These are phyloP conservation scores for Corylus avellana DNA, from an alignment of 306 rosid species.

Conservation along the genomic window DNA sequence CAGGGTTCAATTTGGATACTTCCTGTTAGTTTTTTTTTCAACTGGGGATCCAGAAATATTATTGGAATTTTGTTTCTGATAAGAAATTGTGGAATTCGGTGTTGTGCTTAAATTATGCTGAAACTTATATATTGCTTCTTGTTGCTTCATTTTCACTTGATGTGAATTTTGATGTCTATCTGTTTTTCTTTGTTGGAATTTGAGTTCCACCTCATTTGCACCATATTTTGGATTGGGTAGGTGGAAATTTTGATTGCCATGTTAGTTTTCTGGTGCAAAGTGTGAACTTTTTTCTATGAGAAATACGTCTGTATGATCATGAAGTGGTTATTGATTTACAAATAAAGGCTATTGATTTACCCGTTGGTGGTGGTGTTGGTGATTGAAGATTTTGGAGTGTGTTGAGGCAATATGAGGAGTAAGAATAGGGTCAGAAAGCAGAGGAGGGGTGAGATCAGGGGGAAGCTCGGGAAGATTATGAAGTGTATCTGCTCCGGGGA, in stretches of 20 bases:
- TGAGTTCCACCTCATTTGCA: not conserved
- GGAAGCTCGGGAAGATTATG: conserved; percentile 52
- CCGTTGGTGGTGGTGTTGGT: conserved; percentile 15
- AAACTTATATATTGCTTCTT: not conserved
- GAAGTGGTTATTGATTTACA: not conserved
- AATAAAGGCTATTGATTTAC: conserved; percentile 24
- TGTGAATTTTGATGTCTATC: conserved; percentile 2
- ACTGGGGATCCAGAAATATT: conserved; percentile 18
- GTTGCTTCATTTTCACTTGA: conserved; percentile 21
- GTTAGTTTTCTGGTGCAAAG: not conserved
- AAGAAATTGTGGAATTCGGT: conserved; percentile 16
- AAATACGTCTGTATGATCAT: conserved; percentile 2
- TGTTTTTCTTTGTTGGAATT: not conserved
- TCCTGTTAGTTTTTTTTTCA: conserved; percentile 10
- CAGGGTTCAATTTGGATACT: conserved; percentile 26
- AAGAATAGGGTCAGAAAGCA: conserved; percentile 30
- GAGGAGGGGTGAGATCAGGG: conserved; percentile 36
- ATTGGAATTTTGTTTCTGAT: conserved; percentile 21
- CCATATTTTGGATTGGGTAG: conserved; percentile 20
- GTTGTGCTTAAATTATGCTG: conserved; percentile 19
- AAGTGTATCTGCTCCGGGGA: conserved; percentile 67
- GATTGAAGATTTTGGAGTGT: conserved; percentile 48
- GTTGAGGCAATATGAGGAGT: conserved; percentile 43
- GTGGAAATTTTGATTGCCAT: conserved; percentile 1
- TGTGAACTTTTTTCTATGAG: conserved; percentile 3